Conservation (phyloP, 345 rosid genomes). For the Citrus sp. region DNA sequence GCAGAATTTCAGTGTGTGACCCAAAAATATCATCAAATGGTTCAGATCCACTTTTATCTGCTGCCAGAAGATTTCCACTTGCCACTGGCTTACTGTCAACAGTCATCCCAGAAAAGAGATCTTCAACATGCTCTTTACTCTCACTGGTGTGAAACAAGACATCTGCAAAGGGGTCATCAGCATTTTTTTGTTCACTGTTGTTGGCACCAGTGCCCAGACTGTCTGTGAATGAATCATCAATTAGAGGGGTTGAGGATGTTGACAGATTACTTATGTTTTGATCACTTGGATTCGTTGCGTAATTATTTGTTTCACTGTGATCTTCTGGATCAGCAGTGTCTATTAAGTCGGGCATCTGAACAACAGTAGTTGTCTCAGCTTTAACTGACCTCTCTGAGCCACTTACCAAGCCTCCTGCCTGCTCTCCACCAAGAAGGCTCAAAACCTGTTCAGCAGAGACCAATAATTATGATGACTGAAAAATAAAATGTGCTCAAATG, state of each 20-base stretch:
- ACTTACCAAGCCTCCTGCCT: conserved; percentile 28
- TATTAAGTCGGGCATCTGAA: conserved; percentile 70
- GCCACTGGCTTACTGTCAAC: conserved; percentile 46
- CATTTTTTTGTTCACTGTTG: conserved; percentile 38
- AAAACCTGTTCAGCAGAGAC: conserved; percentile 53
- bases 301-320: conserved; percentile 43
- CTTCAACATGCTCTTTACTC: conserved; percentile 42
- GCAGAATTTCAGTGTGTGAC: conserved; percentile 30
- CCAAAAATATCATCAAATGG: conserved; percentile 75
- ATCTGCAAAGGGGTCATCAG: conserved; percentile 83
- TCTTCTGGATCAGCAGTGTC: conserved; percentile 68
- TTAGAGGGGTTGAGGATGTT: conserved; percentile 37
- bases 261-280: conserved; percentile 32
- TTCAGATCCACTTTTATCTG: conserved; percentile 33
- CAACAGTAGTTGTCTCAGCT: conserved; percentile 32
- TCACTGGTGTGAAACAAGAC: conserved; percentile 69
- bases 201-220: conserved; percentile 33
- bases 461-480: not conserved
- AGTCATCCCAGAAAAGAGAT: conserved; percentile 83
- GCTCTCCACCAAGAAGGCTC: conserved; percentile 67
- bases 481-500: not conserved
- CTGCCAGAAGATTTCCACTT: conserved; percentile 32
- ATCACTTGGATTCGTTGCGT: conserved; percentile 32
- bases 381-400: conserved; percentile 47
- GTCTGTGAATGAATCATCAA: conserved; percentile 81